These are phyloP conservation scores for Garcia nutans DNA, from an alignment of 345 rosid genomes.

Conservation along the genomic window DNA sequence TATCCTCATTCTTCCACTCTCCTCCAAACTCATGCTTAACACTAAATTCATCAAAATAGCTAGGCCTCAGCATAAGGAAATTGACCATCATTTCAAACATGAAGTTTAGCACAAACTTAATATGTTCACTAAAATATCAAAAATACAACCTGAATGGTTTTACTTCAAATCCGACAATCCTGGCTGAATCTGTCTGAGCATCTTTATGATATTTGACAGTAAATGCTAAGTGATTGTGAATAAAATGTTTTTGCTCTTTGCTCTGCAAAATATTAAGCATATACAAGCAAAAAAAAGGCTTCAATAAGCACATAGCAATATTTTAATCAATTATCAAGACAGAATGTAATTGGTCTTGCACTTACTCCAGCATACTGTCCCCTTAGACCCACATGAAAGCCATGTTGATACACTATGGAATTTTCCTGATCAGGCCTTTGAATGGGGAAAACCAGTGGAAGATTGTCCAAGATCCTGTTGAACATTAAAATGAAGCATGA, in stretches of 20 bases:
- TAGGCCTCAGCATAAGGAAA: constrained; percentile 9
- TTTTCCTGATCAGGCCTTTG: constrained; percentile 50
- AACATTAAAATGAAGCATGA: neutral
- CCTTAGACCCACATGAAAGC: constrained; percentile 61
- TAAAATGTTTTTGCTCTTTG: constrained; percentile 76
- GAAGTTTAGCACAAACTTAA: constrained; percentile 1
- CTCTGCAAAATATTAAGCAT: constrained; percentile 43
- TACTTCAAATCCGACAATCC: constrained; percentile 94
- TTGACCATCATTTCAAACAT: neutral
- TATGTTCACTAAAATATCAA: constrained; percentile 7
- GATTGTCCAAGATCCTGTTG: constrained; percentile 76
- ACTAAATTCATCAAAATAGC: constrained; percentile 42
- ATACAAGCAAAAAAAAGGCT: neutral
- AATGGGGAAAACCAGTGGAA: constrained; percentile 63
- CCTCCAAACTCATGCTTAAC: constrained; percentile 76
- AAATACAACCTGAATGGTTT: constrained; percentile 70
- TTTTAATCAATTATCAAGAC: constrained; percentile 3
- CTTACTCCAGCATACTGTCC: constrained; percentile 70
- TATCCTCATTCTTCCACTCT: constrained; percentile 62
- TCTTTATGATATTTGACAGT: constrained; percentile 78
- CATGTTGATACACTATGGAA: constrained; percentile 54
- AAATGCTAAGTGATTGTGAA: constrained; percentile 78
- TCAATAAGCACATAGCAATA: constrained; percentile 1
- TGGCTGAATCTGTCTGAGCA: constrained; percentile 49
- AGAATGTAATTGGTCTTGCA: constrained; percentile 7